Evolutionary conservation across 2,329 filamentous ascomycete genomes (phyloP).

Genomic region (Geosmithia putterillii): DNA sequence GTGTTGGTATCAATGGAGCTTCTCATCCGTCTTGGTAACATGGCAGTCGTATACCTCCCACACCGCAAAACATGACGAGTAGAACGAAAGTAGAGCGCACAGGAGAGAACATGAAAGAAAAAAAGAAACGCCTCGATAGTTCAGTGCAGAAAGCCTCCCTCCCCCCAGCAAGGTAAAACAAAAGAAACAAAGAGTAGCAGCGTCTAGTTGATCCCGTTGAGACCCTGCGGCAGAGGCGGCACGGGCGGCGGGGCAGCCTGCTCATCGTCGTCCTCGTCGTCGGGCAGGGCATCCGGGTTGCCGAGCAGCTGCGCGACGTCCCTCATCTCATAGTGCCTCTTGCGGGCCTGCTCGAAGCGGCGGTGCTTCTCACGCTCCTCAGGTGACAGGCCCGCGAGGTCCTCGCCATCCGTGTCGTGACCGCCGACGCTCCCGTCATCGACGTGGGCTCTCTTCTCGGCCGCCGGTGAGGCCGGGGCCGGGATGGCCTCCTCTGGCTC

Average conservation of each 20-base stretch:
- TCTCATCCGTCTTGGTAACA: no score
- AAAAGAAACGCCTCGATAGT: no score
- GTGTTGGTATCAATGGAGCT: no score
- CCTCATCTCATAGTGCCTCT: slow-evolving; percentile 98
- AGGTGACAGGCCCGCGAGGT: slow-evolving; percentile 36
- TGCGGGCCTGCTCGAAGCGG: slow-evolving; percentile 81
- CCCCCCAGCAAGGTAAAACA: no score
- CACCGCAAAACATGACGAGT: no score
- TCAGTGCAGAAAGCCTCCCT: no score
- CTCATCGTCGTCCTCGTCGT: slow-evolving; percentile 48
- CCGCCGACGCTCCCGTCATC: slow-evolving; percentile 49
- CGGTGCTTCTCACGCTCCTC: slow-evolving; percentile 86
- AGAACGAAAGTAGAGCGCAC: no score
- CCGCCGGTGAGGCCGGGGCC: slow-evolving; percentile 18
- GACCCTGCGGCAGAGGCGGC: slow-evolving; percentile 33
- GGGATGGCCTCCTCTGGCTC: slow-evolving; percentile 72
- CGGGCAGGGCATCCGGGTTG: slow-evolving; percentile 54
- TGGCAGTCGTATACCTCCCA: no score
- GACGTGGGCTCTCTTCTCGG: slow-evolving; percentile 68
- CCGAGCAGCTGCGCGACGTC: slow-evolving; percentile 82
- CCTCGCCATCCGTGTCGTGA: slow-evolving; percentile 28
- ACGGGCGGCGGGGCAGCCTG: slow-evolving; percentile 21
- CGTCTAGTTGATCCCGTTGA: slow-evolving; percentile 23
- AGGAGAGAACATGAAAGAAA: no score
- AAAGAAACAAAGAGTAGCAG: slow-evolving; percentile 1